Evolutionary conservation across 805 yeast genomes (phyloP).

Genomic region (Ascoidea rubescens): DNA sequence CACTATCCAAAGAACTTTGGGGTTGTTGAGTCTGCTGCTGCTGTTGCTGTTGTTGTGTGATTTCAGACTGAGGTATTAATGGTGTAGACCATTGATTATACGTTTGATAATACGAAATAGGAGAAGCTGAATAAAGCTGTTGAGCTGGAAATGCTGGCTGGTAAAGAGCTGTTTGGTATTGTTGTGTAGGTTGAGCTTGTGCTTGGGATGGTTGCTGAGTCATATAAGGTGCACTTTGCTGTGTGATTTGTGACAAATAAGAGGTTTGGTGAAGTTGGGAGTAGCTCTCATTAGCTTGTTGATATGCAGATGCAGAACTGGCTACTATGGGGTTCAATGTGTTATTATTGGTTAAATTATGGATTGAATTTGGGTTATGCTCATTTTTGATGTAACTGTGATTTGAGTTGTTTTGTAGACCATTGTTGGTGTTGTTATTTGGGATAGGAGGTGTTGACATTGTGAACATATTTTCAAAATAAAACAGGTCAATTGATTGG

Average conservation of each 20-base stretch:
- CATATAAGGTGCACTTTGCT: neutral
- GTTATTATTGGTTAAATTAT: too few relatives aligned
- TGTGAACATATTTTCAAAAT: neutral
- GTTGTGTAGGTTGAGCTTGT: neutral
- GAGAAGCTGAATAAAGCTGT: neutral
- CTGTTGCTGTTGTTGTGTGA: slow-evolving; percentile 4
- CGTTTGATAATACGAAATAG: neutral
- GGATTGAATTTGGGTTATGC: too few relatives aligned
- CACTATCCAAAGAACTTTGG: neutral
- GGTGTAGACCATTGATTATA: neutral
- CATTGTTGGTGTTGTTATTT: too few relatives aligned
- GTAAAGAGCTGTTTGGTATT: too few relatives aligned
- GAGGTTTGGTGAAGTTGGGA: neutral
- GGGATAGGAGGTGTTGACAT: neutral
- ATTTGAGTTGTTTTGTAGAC: neutral
- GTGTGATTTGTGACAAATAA: neutral
- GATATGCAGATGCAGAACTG: neutral
- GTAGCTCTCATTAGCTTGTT: neutral
- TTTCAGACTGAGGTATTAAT: slow-evolving; percentile 1
- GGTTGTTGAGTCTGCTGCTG: slow-evolving; percentile 1
- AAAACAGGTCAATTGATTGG: too few relatives aligned
- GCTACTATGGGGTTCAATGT: neutral
- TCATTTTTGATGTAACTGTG: too few relatives aligned
- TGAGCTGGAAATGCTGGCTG: neutral
- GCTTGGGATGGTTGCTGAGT: neutral